phyloP scores from a whole-genome alignment of 2,329 filamentous ascomycete species.

The Westerdykella sp. region DNA sequence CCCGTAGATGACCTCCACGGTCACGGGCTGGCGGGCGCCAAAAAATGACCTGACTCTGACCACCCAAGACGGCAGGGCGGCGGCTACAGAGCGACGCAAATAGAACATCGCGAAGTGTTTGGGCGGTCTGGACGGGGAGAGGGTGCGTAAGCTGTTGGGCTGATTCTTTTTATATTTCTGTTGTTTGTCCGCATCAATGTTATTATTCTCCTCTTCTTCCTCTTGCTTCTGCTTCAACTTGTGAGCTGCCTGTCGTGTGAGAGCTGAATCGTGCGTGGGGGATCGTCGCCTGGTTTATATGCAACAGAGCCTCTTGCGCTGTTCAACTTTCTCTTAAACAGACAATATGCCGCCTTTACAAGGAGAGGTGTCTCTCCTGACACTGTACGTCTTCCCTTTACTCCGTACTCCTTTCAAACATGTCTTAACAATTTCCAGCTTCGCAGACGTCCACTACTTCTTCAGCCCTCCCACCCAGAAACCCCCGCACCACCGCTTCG shows the following conservation, averaged over 20 bases:
- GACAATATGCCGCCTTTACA: conserved; percentile 43
- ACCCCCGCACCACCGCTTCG: conserved; percentile 73
- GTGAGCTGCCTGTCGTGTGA: no score
- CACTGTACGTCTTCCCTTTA: conserved; percentile 37
- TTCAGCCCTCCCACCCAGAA: conserved; percentile 61
- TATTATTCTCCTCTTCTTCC: background rate
- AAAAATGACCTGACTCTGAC: background rate
- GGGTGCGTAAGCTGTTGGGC: background rate
- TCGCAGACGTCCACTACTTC: conserved; percentile 73
- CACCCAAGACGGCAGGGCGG: conserved; percentile 12
- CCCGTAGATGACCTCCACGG: no score
- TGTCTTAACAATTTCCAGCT: conserved; percentile 45
- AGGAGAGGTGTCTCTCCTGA: conserved; percentile 44
- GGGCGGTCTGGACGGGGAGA: background rate
- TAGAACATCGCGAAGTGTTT: conserved; percentile 14
- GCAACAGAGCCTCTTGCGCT: background rate
- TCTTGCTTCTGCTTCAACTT: no score
- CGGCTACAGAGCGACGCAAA: conserved; percentile 33
- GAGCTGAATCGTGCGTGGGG: background rate
- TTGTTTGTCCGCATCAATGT: no score
- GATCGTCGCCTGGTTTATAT: background rate
- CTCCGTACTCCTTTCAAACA: conserved; percentile 13
- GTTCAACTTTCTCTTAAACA: background rate
- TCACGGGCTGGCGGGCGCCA: no score
- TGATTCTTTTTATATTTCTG: no score